These are phyloP conservation scores for Eucalyptus decipiens DNA, from an alignment of 345 rosid species.

Conservation along the genomic window DNA sequence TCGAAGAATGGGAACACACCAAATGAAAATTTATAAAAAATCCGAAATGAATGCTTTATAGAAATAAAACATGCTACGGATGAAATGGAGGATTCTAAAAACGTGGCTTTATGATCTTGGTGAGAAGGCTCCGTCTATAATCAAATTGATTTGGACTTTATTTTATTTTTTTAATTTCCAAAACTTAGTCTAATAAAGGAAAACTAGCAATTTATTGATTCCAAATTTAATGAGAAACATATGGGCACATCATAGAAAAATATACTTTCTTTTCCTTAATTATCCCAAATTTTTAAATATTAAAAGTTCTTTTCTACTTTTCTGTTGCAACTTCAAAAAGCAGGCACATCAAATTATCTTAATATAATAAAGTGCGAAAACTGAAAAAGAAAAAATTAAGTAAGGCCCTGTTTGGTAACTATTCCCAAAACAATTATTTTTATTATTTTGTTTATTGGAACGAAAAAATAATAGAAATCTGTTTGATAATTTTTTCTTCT, in stretches of 20 bases:
- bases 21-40: not conserved
- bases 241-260: too few species aligned
- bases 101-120: not conserved
- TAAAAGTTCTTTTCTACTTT: not conserved
- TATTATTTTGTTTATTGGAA: rapidly evolving
- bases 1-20: not conserved
- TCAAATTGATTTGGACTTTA: not conserved
- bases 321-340: not conserved
- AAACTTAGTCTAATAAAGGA: not conserved
- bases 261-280: not conserved
- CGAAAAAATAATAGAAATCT: rapidly evolving
- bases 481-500: too few species aligned
- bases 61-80: not conserved
- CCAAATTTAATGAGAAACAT: not conserved
- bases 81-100: not conserved
- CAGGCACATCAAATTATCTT: not conserved
- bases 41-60: not conserved
- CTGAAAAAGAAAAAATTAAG: not conserved
- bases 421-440: rapidly evolving
- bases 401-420: too few species aligned
- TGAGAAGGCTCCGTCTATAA: too few species aligned
- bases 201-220: not conserved
- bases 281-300: not conserved
- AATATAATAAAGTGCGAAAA: not conserved
- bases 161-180: not conserved